phyloP scores from a whole-genome alignment of 2,329 filamentous ascomycete species.

The Periconia macrospinosa region DNA sequence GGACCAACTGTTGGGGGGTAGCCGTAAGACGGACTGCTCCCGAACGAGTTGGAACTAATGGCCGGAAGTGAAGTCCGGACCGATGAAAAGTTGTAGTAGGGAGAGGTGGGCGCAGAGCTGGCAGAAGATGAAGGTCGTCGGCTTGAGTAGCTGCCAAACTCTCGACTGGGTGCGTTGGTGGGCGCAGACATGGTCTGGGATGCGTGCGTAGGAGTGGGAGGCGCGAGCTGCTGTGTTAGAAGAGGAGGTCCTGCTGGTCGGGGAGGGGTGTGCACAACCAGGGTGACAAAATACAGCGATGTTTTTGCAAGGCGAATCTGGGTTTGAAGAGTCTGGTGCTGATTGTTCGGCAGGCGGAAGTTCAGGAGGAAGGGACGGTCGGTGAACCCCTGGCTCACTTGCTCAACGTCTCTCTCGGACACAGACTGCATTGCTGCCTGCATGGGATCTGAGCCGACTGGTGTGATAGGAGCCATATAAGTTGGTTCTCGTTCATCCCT shows the following conservation, averaged over 20 bases:
- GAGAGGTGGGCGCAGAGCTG: conserved; percentile 37
- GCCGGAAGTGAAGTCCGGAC: conserved; percentile 39
- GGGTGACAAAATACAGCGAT: conserved; percentile 49
- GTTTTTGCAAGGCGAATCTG: conserved; percentile 47
- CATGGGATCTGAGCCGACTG: conserved; percentile 47
- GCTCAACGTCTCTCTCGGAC: conserved; percentile 47
- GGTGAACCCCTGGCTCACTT: conserved; percentile 47
- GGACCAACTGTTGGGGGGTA: conserved; percentile 38
- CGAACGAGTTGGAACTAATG: conserved; percentile 37
- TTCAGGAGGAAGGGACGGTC: conserved; percentile 46
- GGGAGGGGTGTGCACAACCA: conserved; percentile 39
- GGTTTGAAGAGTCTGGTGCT: conserved; percentile 38
- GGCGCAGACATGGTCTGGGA: conserved; percentile 35
- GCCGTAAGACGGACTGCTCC: conserved; percentile 35
- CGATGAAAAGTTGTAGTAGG: conserved; percentile 38
- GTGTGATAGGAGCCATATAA: conserved; percentile 54
- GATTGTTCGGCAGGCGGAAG: conserved; percentile 38
- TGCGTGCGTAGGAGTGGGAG: conserved; percentile 29
- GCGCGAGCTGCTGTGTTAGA: conserved; percentile 37
- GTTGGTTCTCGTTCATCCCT: conserved; percentile 51
- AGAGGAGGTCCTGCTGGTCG: conserved; percentile 30
- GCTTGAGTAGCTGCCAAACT: conserved; percentile 30
- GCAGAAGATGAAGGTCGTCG: conserved; percentile 32
- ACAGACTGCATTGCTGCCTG: conserved; percentile 44
- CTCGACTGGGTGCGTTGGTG: conserved; percentile 23